Evolutionary conservation across 2,329 filamentous ascomycete species (phyloP), one percentile per base, ranked within the genome.

Genomic region (Pseudocercospora fuligena): DNA sequence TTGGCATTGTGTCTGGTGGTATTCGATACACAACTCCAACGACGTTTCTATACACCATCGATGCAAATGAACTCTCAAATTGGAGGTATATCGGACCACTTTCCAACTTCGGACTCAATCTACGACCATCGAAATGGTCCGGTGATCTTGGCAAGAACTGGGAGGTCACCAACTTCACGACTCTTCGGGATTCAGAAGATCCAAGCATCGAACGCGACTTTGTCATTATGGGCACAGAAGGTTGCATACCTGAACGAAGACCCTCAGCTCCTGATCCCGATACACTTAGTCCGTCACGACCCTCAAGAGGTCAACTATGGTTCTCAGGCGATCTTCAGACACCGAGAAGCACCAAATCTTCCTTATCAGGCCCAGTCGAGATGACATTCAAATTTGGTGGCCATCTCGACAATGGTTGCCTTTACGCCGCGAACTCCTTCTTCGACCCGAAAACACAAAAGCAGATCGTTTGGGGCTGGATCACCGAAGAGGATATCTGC

Each of bases 131-230:
- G 0, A 74, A 77, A 56, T 86, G 84, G 83, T 81, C 80, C 0
- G 82, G 84, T 2, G 82, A 86, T 53, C 77, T 84, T 11, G 84
- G 84, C 0, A 76, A 81, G 9, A 86, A 86, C 60, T 85, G 83
- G 83, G 84, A 86, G 68, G 82, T 82, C 9, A 80, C 78, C 23
- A 85, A 83, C 68, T 79, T 85, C 54, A 74, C 82, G 69, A 82
- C 80, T 0, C 73, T 85, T 16, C 70, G 64, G 0, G 78, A 82
- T 16, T 70, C 65, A 12, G 16, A 75, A 1, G 72, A 77, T 8
- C 69, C 70, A 2, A 66, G 63, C 1, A 60, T 67, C 23, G 74
- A 74, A 11, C 74, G 72, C 46, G 76, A 83, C 33, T 82, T 85
- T 60, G 67, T 85, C 23, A 74, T 85, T 0, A 79, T 83, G 70